Evolutionary conservation across 495 filamentous ascomycete genomes (phyloP).

Genomic region (Achaetomiella virescens): DNA sequence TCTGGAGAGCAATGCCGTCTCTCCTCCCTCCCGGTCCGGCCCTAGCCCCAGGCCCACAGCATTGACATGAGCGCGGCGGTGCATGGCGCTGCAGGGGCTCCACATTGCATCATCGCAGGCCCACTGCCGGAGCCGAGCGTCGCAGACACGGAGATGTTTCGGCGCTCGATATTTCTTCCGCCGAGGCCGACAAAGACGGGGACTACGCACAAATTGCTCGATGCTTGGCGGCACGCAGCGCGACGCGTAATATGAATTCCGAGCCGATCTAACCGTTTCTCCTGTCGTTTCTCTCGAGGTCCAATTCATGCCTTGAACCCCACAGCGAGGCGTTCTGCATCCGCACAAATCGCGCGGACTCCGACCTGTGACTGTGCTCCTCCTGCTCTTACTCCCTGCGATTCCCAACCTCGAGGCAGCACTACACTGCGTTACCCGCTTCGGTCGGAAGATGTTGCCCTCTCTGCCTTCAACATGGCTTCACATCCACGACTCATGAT

Average conservation of each 20-base stretch:
- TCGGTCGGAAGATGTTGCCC: conserved; percentile 10
- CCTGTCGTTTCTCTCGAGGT: not conserved
- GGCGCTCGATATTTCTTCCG: conserved; percentile 3
- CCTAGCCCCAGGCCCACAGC: not conserved
- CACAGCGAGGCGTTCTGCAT: not conserved
- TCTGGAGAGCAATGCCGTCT: too few relatives aligned
- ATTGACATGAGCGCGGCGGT: not conserved
- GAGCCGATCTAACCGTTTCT: not conserved
- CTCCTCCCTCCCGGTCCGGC: not conserved
- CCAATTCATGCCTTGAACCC: not conserved
- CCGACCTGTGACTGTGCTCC: too few relatives aligned
- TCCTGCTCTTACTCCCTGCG: too few relatives aligned
- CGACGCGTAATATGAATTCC: not conserved
- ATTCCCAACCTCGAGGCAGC: not conserved
- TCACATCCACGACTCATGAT: conserved; percentile 24
- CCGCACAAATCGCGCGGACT: conserved; percentile 10
- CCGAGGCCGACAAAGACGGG: not conserved
- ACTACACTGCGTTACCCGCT: not conserved
- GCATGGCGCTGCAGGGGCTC: conserved; percentile 10
- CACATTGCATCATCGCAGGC: conserved; percentile 28
- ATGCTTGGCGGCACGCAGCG: not conserved
- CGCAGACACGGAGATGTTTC: conserved; percentile 2
- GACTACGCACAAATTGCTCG: not conserved
- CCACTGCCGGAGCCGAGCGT: conserved; percentile 3
- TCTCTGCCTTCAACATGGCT: conserved; percentile 15